Evolutionary conservation across 1,284 basidiomycete genomes (phyloP), one percentile per base, ranked within the genome.

Genomic region (Papiliotrema terrestris): DNA sequence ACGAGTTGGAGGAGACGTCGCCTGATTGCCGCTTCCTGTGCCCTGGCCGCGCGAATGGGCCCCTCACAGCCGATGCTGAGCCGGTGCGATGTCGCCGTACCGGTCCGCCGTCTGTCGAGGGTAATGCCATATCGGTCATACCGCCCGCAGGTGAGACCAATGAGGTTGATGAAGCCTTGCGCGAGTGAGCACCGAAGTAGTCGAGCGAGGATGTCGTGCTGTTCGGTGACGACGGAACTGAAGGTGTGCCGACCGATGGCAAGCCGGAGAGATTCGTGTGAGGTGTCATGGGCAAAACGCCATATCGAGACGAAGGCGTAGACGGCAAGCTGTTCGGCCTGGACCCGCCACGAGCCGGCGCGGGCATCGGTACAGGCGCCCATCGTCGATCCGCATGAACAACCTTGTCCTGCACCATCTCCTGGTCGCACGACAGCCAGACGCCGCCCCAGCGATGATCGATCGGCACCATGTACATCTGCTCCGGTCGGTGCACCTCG

Each of bases 401-500:
- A 38, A 61, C 57, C 44, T 63, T 62, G 35, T 67, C 68, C 15
- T 60, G 56, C 11, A 74, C 65, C 1, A 47, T 50, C 52, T 76
- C 71, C 38, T 72, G 65, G 26, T 69, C 68, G 45, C 72, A 73
- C 14, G 67, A 60, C 1, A 77, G 58, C 74, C 74, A 77, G 17
- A 62, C 52, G 9, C 69, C 68, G 1, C 66, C 69, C 43, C 64
- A 69, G 2, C 58, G 55, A 9, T 61, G 49, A 48, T 71, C 67
- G 6, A 49, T 52, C 1, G 49, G 26, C 8, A 60, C 37, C 19
- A 59, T 54, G 15, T 54, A 54, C 54, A 59, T 57, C 15, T 45
- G 60, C 42, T 61, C 62, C 22, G 82, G 79, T 65, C 88, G 86
- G 68, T 86, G 92, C 9, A 93, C 85, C 77, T 94, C 91, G 62